Percentiles rank a stretch among this genome's conserved stretches.
Conservation (phyloP, 2,329 filamentous ascomycete species). For the Acephala macrosclerotiorum region DNA sequence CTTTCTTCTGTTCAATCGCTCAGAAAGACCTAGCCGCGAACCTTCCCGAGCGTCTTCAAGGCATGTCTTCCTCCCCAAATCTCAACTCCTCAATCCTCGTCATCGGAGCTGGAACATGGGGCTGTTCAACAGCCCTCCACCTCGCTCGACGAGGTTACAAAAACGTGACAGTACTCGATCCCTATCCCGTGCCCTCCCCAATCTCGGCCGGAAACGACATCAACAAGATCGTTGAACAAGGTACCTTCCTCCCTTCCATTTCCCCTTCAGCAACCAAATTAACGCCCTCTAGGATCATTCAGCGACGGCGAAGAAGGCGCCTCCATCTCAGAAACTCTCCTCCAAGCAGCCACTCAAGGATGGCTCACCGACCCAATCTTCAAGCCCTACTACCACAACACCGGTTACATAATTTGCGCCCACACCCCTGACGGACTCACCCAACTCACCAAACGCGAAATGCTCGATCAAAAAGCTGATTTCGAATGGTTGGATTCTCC, state of each 20-base stretch:
- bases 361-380: constrained; percentile 54
- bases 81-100: constrained; percentile 45
- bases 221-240: constrained; percentile 62
- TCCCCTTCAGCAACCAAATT: constrained; percentile 21
- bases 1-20: too few relatives aligned
- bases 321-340: constrained; percentile 43
- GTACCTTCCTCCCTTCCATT: constrained; percentile 15
- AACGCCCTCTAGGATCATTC: constrained; percentile 35
- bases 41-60: not conserved
- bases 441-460: constrained; percentile 47
- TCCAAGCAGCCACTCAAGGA: constrained; percentile 48
- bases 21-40: too few relatives aligned
- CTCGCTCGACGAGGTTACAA: constrained; percentile 53
- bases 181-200: constrained; percentile 49
- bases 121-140: constrained; percentile 52
- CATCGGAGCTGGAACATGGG: constrained; percentile 52
- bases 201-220: constrained; percentile 64
- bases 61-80: not conserved
- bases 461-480: constrained; percentile 42
- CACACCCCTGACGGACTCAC: constrained; percentile 48
- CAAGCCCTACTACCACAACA: constrained; percentile 53
- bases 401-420: constrained; percentile 54
- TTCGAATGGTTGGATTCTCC: constrained; percentile 49
- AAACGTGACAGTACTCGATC: constrained; percentile 57
- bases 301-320: constrained; percentile 26